A percentile compares a stretch with the other conserved stretches of the same genome.
Conservation (phyloP, 2,329 filamentous ascomycete species). For the Beauveria caledonica region DNA sequence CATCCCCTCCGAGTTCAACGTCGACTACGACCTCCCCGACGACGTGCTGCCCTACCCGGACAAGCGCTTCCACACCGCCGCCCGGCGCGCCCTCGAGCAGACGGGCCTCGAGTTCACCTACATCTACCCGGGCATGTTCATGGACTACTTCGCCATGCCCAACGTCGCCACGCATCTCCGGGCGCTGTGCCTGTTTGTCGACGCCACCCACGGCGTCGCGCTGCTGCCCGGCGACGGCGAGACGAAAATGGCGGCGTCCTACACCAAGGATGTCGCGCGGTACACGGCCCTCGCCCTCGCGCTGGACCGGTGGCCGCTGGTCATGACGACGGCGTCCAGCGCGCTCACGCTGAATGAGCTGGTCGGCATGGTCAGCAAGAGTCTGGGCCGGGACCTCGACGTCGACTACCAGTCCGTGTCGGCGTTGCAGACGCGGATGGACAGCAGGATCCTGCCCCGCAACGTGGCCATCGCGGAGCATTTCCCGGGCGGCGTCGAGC, state of each 20-base stretch:
- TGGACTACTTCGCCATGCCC: conserved; percentile 28
- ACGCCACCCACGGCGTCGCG: conserved; percentile 19
- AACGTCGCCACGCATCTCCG: conserved; percentile 19
- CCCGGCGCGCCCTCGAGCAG: conserved; percentile 22
- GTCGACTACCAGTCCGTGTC: conserved; percentile 21
- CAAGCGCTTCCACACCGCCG: conserved; percentile 22
- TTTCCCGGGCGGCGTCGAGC: conserved; percentile 19
- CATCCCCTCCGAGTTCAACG: conserved; percentile 30
- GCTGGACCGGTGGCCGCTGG: conserved; percentile 22
- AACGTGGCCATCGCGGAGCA: conserved; percentile 21
- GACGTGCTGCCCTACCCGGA: conserved; percentile 25
- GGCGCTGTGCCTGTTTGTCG: conserved; percentile 23
- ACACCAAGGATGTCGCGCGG: conserved; percentile 23
- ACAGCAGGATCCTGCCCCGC: conserved; percentile 17
- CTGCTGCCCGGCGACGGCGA: conserved; percentile 24
- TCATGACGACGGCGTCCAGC: conserved; percentile 21
- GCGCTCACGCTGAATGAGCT: conserved; percentile 24
- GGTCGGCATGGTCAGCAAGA: conserved; percentile 24
- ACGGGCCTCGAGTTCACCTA: conserved; percentile 26
- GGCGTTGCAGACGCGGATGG: conserved; percentile 17
- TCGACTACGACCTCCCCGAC: conserved; percentile 28
- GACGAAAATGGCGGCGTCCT: conserved; percentile 23
- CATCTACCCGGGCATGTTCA: conserved; percentile 29
- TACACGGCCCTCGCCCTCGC: conserved; percentile 24
- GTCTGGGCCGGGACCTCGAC: conserved; percentile 18